Percentiles rank a stretch among this genome's conserved stretches.
phyloP scores from a whole-genome alignment of 805 yeast genomes.

The Candida taoyuanica region DNA sequence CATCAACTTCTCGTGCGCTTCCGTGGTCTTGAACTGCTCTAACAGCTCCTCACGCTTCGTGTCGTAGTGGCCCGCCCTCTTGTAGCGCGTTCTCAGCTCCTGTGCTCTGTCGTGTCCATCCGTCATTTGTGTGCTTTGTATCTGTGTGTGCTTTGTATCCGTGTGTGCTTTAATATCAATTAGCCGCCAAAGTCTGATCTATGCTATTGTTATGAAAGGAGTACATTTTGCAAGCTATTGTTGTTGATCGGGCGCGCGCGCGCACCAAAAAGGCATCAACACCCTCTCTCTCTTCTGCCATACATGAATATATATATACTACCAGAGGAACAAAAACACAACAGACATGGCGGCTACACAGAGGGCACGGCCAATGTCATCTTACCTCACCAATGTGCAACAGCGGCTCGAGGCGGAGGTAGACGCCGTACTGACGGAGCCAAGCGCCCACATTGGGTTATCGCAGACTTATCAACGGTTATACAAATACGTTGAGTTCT shows the following conservation, averaged over 20 bases:
- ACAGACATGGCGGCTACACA: neutral
- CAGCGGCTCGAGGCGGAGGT: conserved; percentile 6
- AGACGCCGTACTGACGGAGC: conserved; percentile 3
- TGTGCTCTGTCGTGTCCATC: conserved; percentile 8
- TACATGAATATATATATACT: neutral
- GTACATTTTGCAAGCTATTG: neutral
- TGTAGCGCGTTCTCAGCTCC: conserved; percentile 15
- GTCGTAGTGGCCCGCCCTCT: conserved; percentile 10
- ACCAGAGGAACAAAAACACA: neutral
- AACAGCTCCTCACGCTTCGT: conserved; percentile 14
- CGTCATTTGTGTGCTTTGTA: neutral
- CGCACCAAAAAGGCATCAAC: neutral
- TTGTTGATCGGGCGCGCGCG: neutral
- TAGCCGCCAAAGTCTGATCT: no score
- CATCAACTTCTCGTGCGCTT: conserved; percentile 14
- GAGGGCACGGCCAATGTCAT: conserved; percentile 5
- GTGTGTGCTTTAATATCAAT: no score
- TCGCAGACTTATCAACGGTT: conserved; percentile 11
- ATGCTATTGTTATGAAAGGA: neutral
- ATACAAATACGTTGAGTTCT: conserved; percentile 25
- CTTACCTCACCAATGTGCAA: conserved; percentile 5
- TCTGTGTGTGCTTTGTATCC: neutral
- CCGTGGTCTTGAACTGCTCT: conserved; percentile 16
- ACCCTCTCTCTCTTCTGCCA: neutral
- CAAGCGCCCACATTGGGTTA: conserved; percentile 1